Evolutionary conservation across 2,329 filamentous ascomycete genomes (phyloP), one percentile per base, ranked within the genome.

Genomic region (Eutypella sp.): DNA sequence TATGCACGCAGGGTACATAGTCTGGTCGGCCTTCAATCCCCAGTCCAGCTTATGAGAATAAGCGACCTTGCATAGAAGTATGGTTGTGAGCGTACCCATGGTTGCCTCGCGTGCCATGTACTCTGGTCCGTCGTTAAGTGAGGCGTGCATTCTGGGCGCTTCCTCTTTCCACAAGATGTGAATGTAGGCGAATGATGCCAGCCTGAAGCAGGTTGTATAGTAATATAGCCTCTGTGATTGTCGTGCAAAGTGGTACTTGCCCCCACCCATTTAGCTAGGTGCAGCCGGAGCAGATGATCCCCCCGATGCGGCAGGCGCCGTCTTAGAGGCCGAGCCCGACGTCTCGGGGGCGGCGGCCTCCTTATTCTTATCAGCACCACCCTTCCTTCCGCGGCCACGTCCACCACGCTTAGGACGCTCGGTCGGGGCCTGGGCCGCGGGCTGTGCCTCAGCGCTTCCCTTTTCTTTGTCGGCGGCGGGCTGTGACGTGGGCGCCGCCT

Each of bases 401-500:
- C 43, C 43, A 19, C 43, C 43, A 24, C 43, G 43, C 23, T 45
- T 45, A 11, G 43, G 43, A 3, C 43, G 43, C n/a, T 45, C 43
- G 2, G 24, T 13, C 23, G 23, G 36, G 5, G 23, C 23, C 36
- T 39, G 18, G 36, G 37, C 19, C 25, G 34, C 4, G 5, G 20
- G 5, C 29, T 33, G 29, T 5, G 11, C 29, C 29, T 33, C 29
- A 6, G 29, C 25, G 8, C 13, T 29, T n/a, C 16, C n/a, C 5
- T 38, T 23, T 6, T 27, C 40, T 10, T 47, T 23, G 8, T 40
- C 40, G 15, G 16, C 29, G 8, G 40, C 22, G 10, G 40, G 25
- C n/a, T 20, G 20, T 22, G 11, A 20, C 11, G 43, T 5, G 16
- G 40, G 25, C 7, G 56, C 23, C 19, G 56, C 25, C 44, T 59